These are phyloP conservation scores for Quercus rubra DNA, from an alignment of 306 rosid genomes.

Conservation along the genomic window DNA sequence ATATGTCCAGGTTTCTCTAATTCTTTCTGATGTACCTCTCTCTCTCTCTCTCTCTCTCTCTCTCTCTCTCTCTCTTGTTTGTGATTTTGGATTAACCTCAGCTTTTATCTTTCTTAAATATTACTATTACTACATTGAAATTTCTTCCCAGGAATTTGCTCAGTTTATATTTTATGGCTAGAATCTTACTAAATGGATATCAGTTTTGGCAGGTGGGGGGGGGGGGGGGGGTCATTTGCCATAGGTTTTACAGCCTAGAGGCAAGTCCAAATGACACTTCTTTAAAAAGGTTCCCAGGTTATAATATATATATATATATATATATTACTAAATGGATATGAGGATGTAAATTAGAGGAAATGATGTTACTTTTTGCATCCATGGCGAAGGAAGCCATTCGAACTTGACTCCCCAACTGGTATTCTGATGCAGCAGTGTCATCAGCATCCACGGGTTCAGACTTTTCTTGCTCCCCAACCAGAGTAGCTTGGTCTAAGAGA, in stretches of 20 bases:
- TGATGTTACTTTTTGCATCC: conserved; percentile 48
- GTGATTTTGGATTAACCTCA: not conserved
- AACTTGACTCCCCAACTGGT: conserved; percentile 38
- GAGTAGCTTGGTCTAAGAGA: conserved; percentile 47
- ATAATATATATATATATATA: too few species aligned
- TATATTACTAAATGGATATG: not conserved
- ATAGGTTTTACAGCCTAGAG: too few species aligned
- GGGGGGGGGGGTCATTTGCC: too few species aligned
- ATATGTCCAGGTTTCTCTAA: not conserved
- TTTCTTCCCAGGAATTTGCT: not conserved
- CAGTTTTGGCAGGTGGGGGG: too few species aligned
- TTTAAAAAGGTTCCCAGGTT: too few species aligned
- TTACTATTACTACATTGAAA: not conserved
- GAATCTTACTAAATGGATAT: not conserved
- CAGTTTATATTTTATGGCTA: not conserved
- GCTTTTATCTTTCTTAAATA: not conserved
- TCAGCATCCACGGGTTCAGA: conserved; percentile 39
- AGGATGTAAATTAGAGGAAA: not conserved
- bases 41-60: not conserved
- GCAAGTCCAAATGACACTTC: too few species aligned
- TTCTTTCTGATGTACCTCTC: not conserved
- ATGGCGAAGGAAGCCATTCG: conserved; percentile 27
- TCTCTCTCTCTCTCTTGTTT: not conserved
- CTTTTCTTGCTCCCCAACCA: conserved; percentile 49
- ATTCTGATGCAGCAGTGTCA: conserved; percentile 38